Conservation (phyloP, 805 yeast species). For the Ogataea angusta region DNA sequence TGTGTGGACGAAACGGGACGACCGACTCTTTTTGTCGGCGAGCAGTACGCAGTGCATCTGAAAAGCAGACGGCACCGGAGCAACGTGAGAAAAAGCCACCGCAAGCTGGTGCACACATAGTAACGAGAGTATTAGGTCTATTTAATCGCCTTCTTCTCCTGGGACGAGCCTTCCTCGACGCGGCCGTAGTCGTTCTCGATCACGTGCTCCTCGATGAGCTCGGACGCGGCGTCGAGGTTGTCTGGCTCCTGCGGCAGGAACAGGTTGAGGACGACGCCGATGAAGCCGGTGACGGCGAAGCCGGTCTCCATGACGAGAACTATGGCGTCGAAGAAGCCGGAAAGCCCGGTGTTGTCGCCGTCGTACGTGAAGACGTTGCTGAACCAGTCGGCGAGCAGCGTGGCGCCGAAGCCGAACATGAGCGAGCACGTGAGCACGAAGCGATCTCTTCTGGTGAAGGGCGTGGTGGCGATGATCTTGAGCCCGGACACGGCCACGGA, state of each 20-base stretch:
- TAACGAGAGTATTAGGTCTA: constrained; percentile 9
- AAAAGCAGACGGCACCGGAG: constrained; percentile 65
- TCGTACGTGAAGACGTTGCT: constrained; percentile 45
- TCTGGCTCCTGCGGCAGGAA: constrained; percentile 48
- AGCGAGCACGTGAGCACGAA: constrained; percentile 50
- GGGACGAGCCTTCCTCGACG: constrained; percentile 20
- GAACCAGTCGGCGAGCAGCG: constrained; percentile 47
- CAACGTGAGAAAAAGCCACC: constrained; percentile 44
- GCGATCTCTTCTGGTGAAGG: constrained; percentile 56
- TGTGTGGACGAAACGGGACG: constrained; percentile 59
- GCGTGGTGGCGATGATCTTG: constrained; percentile 50
- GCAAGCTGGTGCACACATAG: constrained; percentile 53
- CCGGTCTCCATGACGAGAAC: constrained; percentile 56
- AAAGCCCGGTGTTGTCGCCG: constrained; percentile 41
- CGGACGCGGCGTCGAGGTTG: constrained; percentile 41
- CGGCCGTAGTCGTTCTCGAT: constrained; percentile 14
- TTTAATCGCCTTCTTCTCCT: constrained; percentile 16
- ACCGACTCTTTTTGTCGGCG: constrained; percentile 67
- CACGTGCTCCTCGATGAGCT: constrained; percentile 35
- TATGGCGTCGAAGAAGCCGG: constrained; percentile 52
- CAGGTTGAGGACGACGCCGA: constrained; percentile 49
- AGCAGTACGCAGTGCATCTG: constrained; percentile 66
- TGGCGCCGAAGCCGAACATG: constrained; percentile 51
- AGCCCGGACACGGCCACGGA: constrained; percentile 60
- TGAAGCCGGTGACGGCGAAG: constrained; percentile 52